These are phyloP conservation scores for Coccomyxa subellipsoidea DNA, from an alignment of 163 green algal species.

Conservation along the genomic window DNA sequence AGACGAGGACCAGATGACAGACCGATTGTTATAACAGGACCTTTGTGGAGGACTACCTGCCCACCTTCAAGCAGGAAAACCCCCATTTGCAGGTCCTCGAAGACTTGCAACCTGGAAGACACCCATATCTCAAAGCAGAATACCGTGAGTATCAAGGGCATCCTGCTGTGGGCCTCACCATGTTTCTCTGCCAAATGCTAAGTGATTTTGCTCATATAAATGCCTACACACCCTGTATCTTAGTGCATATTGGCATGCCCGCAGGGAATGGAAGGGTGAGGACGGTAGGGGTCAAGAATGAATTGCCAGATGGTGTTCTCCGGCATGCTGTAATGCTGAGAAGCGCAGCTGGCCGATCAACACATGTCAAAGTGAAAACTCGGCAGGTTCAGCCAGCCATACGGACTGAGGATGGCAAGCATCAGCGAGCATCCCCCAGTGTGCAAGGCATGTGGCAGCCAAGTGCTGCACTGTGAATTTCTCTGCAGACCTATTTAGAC, in stretches of 20 bases:
- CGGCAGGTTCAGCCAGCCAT: neutral
- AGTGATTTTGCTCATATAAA: no score
- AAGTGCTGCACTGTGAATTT: neutral
- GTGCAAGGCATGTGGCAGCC: conserved; percentile 5
- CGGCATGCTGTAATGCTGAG: conserved; percentile 32
- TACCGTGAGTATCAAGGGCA: conserved; percentile 31
- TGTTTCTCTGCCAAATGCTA: no score
- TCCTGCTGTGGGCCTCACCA: neutral
- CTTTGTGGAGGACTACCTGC: conserved; percentile 35
- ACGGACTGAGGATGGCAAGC: neutral
- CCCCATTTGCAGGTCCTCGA: conserved; percentile 33
- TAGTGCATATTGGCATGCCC: no score
- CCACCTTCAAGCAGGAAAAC: conserved; percentile 35
- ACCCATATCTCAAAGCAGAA: conserved; percentile 34
- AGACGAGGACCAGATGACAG: no score
- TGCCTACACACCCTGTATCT: no score
- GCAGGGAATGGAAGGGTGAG: conserved; percentile 28
- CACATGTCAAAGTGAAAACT: neutral
- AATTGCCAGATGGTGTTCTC: conserved; percentile 31
- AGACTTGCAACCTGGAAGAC: conserved; percentile 23
- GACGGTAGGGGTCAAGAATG: conserved; percentile 34
- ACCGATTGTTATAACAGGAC: neutral
- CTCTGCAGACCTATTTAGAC: no score
- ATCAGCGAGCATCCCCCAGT: conserved; percentile 2
- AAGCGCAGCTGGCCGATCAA: conserved; percentile 31